Percentiles rank a stretch among this genome's conserved stretches.
These are phyloP conservation scores for Ceratocystis diversiconidia DNA, from an alignment of 2,329 filamentous ascomycete genomes.

Conservation along the genomic window DNA sequence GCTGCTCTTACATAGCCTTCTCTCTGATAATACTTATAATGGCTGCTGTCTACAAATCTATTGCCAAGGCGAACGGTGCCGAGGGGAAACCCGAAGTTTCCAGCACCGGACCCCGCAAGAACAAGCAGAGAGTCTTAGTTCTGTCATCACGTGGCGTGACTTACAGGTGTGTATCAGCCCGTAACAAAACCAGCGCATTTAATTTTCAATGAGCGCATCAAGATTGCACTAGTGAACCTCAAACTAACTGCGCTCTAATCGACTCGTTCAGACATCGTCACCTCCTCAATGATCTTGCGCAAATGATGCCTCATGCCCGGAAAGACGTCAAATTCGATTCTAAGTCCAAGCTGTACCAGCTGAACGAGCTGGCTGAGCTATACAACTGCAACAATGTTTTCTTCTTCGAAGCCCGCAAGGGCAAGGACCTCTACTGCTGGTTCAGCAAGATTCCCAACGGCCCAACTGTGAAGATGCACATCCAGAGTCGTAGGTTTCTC, in stretches of 20 bases:
- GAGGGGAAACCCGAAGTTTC: conserved; percentile 32
- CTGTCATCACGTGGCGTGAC: conserved; percentile 87
- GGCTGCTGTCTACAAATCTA: conserved; percentile 62
- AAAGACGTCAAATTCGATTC: conserved; percentile 97
- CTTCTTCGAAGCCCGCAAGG: conserved; percentile 91
- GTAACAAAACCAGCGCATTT: neutral
- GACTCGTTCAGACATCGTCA: conserved; percentile 60
- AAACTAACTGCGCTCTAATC: neutral
- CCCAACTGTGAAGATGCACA: conserved; percentile 51
- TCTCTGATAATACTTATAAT: conserved; percentile 29
- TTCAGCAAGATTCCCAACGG: conserved; percentile 73
- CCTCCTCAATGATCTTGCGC: conserved; percentile 74
- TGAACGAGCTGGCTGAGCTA: conserved; percentile 61
- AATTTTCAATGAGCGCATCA: too few relatives aligned
- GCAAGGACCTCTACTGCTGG: conserved; percentile 89
- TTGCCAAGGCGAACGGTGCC: conserved; percentile 44
- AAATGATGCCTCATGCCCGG: conserved; percentile 77
- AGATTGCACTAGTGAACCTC: neutral
- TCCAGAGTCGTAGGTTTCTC: conserved; percentile 51
- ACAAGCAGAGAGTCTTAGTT: conserved; percentile 69
- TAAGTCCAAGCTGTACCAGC: conserved; percentile 71
- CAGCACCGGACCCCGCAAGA: conserved; percentile 41
- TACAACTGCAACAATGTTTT: conserved; percentile 92
- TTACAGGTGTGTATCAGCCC: conserved; percentile 42
- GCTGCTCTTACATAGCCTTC: neutral